phyloP scores from a whole-genome alignment of 108 stramenopile genomes.

The Halocafeteria seosinensis region DNA sequence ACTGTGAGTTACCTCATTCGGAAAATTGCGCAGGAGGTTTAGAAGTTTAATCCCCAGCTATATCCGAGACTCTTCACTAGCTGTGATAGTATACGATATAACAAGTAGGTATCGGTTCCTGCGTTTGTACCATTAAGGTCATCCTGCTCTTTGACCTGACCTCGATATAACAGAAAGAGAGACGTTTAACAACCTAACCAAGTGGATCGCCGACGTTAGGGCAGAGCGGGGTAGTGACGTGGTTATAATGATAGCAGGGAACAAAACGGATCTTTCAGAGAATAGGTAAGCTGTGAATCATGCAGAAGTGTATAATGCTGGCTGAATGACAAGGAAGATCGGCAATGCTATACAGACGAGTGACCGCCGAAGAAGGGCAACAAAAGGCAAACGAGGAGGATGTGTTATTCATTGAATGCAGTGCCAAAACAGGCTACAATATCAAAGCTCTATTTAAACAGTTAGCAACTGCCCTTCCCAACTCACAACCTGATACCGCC shows the following conservation, averaged over 20 bases:
- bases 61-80: slow-evolving; percentile 91
- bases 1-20: background rate
- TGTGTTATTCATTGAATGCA: slow-evolving; percentile 89
- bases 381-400: slow-evolving; percentile 76
- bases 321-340: too few species aligned
- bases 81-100: slow-evolving; percentile 94
- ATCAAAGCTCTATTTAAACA: slow-evolving; percentile 89
- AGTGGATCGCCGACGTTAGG: slow-evolving; percentile 96
- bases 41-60: slow-evolving; percentile 77
- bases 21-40: slow-evolving; percentile 22
- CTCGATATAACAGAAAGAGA: too few species aligned
- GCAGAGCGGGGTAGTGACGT: slow-evolving; percentile 91
- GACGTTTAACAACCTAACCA: slow-evolving; percentile 81
- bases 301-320: too few species aligned
- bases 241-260: slow-evolving; percentile 91
- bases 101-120: slow-evolving; percentile 41
- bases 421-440: slow-evolving; percentile 93
- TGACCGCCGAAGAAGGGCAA: slow-evolving; percentile 75
- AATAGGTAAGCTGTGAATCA: too few species aligned
- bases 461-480: slow-evolving; percentile 83
- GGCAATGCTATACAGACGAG: too few species aligned
- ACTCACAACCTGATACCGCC: too few species aligned
- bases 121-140: too few species aligned
- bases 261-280: slow-evolving; percentile 93
- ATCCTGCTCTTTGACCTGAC: too few species aligned